Conservation (phyloP, 176 grass and related monocot genomes). For the Secale cereale region DNA sequence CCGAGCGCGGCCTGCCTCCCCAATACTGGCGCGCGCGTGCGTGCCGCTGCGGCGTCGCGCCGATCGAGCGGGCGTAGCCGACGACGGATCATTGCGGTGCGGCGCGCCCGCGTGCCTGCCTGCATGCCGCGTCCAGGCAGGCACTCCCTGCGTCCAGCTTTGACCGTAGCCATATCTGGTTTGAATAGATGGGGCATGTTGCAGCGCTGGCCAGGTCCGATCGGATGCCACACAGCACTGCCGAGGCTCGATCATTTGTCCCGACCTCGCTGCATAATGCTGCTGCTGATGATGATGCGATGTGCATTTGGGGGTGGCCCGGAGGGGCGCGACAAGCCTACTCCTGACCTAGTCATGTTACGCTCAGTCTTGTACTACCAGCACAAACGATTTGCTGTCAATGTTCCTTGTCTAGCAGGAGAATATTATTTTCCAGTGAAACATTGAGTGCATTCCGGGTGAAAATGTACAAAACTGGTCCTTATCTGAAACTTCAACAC, state of each 20-base stretch:
- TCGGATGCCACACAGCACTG: background rate
- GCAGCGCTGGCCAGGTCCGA: background rate
- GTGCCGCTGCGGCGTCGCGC: background rate
- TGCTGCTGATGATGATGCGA: too few species aligned
- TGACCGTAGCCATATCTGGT: conserved; percentile 24
- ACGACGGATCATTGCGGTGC: conserved; percentile 38
- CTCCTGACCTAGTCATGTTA: too few species aligned
- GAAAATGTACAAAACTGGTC: too few species aligned
- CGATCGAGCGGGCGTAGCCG: background rate
- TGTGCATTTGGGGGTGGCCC: too few species aligned
- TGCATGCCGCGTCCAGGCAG: background rate
- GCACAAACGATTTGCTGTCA: too few species aligned
- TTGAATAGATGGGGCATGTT: background rate
- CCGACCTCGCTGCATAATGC: too few species aligned
- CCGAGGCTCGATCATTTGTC: background rate
- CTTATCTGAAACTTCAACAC: too few species aligned
- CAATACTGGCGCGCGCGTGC: conserved; percentile 1
- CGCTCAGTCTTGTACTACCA: too few species aligned
- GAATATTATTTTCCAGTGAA: too few species aligned
- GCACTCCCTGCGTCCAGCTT: conserved; percentile 1
- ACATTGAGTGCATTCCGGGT: too few species aligned
- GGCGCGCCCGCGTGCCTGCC: background rate
- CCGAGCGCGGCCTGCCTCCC: background rate
- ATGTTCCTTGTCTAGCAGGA: too few species aligned
- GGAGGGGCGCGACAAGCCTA: too few species aligned